Base-by-base conservation (phyloP, 1,139 yeast species). In the Wickerhamomyces sp. region DNA sequence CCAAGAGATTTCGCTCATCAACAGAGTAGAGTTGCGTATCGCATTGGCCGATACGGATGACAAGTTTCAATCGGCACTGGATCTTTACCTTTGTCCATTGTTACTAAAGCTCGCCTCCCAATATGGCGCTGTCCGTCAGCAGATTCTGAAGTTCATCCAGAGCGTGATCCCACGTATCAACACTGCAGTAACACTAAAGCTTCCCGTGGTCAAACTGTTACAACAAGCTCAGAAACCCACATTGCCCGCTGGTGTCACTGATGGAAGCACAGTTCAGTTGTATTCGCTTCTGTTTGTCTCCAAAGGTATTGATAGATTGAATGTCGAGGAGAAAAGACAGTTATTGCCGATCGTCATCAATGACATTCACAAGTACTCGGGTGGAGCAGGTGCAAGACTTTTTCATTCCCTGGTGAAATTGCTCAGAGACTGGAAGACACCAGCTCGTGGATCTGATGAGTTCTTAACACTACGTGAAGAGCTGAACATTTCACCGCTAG, bases 11-110 rank as follows among this genome's bases (percentile, higher is more conserved):
- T 64, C 72, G 3, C 62, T 83, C 39, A 68, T 84, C 29, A 77
- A 77, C 52, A 80, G 76, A 52, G 97, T 87, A 2, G 98, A 91
- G 59, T 72, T 91, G 32, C 67, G 89, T 33, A 68, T 91, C 28
- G 93, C 95, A 1, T 62, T 91, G 32, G 88, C 97, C 0, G 75
- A 74, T 36, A 66, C 78, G 1, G 85, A 81, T 37, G 66, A 60
- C 3, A 83, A 82, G 50, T 71, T 88, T 36, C 80, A 84, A 50
- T 57, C 68, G 7, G 62, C 81, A 11, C 57, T 91, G 27, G 68
- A 68, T 15, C 57, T 75, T 2, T 91, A 84, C 53, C 65, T 91
- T 31, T 70, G 88, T 3, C 96, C 98, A 1, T 57, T 89, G 26
- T 60, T 91, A 25, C 64, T 89, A 41, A 91, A 91, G 54, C 68